phyloP scores from a whole-genome alignment of 1,284 basidiomycete genomes.

The Puccinia novopanici region DNA sequence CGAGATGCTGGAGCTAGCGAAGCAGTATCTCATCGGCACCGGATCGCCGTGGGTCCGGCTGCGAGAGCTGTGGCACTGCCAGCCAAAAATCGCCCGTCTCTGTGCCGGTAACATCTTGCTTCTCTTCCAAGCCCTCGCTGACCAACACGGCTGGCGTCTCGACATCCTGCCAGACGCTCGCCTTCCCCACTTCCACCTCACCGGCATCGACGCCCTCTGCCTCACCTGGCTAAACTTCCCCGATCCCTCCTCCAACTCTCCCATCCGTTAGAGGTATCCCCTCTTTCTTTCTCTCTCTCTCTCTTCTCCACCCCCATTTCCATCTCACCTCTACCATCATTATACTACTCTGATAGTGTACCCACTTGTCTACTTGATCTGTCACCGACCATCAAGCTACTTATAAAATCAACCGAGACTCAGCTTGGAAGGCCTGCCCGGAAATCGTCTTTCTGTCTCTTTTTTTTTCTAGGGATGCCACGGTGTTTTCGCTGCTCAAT shows the following conservation, averaged over 20 bases:
- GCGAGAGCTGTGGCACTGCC: slow-evolving; percentile 16
- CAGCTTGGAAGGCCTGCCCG: too few species aligned
- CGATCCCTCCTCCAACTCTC: background rate
- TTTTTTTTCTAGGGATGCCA: too few species aligned
- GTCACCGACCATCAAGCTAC: too few species aligned
- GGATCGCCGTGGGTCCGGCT: background rate
- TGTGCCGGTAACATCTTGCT: slow-evolving; percentile 1
- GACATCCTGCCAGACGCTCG: background rate
- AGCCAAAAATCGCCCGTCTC: background rate
- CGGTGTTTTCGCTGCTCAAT: too few species aligned
- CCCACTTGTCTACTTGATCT: too few species aligned
- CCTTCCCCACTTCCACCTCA: background rate
- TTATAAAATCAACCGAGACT: too few species aligned
- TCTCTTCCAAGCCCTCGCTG: background rate
- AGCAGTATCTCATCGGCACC: background rate
- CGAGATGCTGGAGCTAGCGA: background rate
- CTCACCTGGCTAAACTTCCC: background rate
- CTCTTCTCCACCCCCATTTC: too few species aligned
- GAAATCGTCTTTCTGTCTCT: too few species aligned
- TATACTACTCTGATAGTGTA: too few species aligned
- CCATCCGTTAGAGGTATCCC: background rate
- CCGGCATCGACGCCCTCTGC: slow-evolving; percentile 28
- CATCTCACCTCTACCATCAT: too few species aligned
- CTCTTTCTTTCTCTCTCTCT: background rate
- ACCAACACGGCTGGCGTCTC: background rate